Evolutionary conservation across 495 filamentous ascomycete genomes (phyloP).

Genomic region (Cetradonia linearis): DNA sequence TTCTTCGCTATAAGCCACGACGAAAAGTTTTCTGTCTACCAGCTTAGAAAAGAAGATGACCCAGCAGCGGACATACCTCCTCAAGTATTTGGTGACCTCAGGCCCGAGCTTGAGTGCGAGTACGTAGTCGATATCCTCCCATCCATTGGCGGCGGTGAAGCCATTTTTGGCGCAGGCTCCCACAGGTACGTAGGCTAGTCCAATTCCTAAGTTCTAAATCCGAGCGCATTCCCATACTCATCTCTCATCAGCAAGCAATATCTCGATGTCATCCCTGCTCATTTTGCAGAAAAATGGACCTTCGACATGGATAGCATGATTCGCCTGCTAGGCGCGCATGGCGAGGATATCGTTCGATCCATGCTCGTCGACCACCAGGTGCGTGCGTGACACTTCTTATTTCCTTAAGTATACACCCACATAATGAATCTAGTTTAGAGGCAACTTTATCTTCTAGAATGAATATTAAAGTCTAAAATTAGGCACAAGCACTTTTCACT

Average conservation of each 20-base stretch:
- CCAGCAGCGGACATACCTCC: conserved; percentile 35
- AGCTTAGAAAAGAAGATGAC: conserved; percentile 45
- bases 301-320: conserved; percentile 52
- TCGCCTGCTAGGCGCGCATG: conserved; percentile 65
- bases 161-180: conserved; percentile 51
- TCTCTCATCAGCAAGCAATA: conserved; percentile 43
- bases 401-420: neutral
- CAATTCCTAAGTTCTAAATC: neutral
- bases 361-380: conserved; percentile 63
- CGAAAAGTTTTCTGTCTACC: conserved; percentile 69
- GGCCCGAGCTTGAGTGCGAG: conserved; percentile 60
- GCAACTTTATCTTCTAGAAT: neutral
- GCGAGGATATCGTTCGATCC: conserved; percentile 72
- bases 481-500: conserved; percentile 62
- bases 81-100: conserved; percentile 64
- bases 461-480: conserved; percentile 4
- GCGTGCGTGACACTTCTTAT: conserved; percentile 17
- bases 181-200: conserved; percentile 37
- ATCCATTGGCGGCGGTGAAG: conserved; percentile 33
- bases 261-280: conserved; percentile 58
- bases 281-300: conserved; percentile 47
- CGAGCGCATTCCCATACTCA: conserved; percentile 19
- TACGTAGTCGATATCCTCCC: conserved; percentile 67
- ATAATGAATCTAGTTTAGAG: neutral
- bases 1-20: conserved; percentile 73